Evolutionary conservation across 2,329 filamentous ascomycete genomes (phyloP), one percentile per base, ranked within the genome.

Genomic region (Alternaria sp.): DNA sequence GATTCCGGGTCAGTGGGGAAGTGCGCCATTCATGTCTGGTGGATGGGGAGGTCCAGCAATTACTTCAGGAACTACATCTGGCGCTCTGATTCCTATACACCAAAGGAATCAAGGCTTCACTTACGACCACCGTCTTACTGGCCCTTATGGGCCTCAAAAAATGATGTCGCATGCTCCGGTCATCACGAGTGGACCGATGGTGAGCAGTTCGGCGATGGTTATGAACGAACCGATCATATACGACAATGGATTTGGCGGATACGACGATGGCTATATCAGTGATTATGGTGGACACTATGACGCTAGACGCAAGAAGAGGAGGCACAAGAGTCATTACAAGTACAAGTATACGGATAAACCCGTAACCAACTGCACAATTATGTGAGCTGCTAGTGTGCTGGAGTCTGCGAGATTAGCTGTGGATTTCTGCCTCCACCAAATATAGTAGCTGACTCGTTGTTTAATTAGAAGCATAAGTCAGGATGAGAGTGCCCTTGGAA

Each of bases 1-100:
- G 16, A 62, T 74, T 38, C 66, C 70, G 8, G 68, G 71, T 24
- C 61, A 66, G 44, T 75, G 73, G 73, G 72, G 72, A 4, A 66
- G 63, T 30, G 64, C 64, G 22, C 59, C 60, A 4, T 52, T 68
- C 20, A 56, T 51, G 36, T 48, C 55, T 62, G 63, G 65, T 26
- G 59, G 62, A 36, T 68, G 62, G 53, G 55, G 44, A 38, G 44
- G 54, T 30, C 43, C 51, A 36, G 54, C 59, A 18, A 62, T 67
- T 44, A 52, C 54, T 48, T 55, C 61, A 54, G 60, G 57, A 47
- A 49, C 64, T 16, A 60, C 66, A 44, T 54, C 62, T 56, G 59
- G 57, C 41, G 57, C 62, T 32, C 54, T 67, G 59, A 24, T 67
- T n/a, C 64, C 62, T 16, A 48, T 59, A 26, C 60, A 62, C 26